Conservation (phyloP, 1,284 basidiomycete genomes). For the Trichosporon sp. region DNA sequence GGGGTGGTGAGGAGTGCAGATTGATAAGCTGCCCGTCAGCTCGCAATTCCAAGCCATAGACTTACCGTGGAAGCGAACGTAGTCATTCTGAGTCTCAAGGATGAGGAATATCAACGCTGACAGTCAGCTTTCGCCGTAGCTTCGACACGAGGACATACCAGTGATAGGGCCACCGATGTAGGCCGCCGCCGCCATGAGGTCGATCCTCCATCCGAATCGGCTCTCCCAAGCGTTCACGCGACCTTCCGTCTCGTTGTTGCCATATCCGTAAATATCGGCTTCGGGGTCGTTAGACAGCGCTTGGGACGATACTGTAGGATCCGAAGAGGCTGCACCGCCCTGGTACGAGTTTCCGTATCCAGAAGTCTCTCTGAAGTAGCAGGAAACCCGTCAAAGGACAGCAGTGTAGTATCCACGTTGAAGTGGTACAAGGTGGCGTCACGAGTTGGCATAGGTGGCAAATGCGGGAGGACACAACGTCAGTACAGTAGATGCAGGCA, state of each 20-base stretch:
- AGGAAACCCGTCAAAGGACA: not conserved
- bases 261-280: slow-evolving; percentile 21
- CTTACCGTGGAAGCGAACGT: slow-evolving; percentile 72
- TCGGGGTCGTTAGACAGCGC: slow-evolving; percentile 45
- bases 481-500: not conserved
- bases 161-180: slow-evolving; percentile 70
- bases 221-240: slow-evolving; percentile 67
- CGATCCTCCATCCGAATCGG: slow-evolving; percentile 63
- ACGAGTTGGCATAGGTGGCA: not conserved
- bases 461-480: not conserved
- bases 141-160: slow-evolving; percentile 53
- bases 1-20: slow-evolving; percentile 68
- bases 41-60: not conserved
- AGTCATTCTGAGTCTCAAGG: slow-evolving; percentile 73
- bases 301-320: slow-evolving; percentile 38
- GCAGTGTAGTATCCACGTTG: no score
- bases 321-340: slow-evolving; percentile 55
- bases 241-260: slow-evolving; percentile 46
- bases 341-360: slow-evolving; percentile 56
- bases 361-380: slow-evolving; percentile 33
- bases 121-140: not conserved
- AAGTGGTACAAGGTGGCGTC: no score
- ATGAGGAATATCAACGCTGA: slow-evolving; percentile 64
- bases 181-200: slow-evolving; percentile 63
- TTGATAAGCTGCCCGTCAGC: slow-evolving; percentile 61